phyloP scores from a whole-genome alignment of 768 basidiomycete species.

The Tricholoma furcatifolium region DNA sequence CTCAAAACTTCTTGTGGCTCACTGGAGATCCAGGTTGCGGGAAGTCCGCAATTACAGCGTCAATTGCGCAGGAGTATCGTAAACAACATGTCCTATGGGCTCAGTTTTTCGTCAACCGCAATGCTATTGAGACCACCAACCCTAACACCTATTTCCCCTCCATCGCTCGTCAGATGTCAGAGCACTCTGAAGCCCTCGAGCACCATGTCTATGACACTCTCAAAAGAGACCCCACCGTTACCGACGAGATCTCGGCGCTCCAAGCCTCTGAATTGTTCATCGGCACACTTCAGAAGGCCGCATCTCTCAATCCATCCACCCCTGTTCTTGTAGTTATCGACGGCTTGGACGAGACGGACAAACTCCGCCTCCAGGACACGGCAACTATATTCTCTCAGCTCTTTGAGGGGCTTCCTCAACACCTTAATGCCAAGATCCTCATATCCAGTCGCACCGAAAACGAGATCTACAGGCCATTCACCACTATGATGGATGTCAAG shows the following conservation, averaged over 20 bases:
- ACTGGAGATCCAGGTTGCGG: no score
- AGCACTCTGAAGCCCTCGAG: conserved; percentile 2
- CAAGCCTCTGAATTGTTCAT: conserved; percentile 18
- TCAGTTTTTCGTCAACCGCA: no score
- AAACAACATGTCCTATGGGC: conserved; percentile 11
- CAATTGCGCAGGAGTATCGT: conserved; percentile 4
- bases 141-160: conserved; percentile 17
- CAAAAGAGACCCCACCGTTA: conserved; percentile 8
- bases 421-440: conserved; percentile 18
- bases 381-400: conserved; percentile 15
- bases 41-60: conserved; percentile 9
- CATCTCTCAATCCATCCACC: neutral
- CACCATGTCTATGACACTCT: conserved; percentile 6
- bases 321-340: conserved; percentile 21
- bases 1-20: conserved; percentile 9
- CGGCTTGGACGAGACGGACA: conserved; percentile 19
- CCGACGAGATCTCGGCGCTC: conserved; percentile 9
- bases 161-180: conserved; percentile 17
- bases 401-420: conserved; percentile 5
- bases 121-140: conserved; percentile 8
- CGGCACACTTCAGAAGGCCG: conserved; percentile 8
- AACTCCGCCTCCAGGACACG: conserved; percentile 4
- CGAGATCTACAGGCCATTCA: conserved; percentile 17
- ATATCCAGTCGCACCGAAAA: conserved; percentile 21
- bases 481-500: conserved; percentile 2